phyloP scores from a whole-genome alignment of 2,329 filamentous ascomycete species.

The Hortaea sp. region DNA sequence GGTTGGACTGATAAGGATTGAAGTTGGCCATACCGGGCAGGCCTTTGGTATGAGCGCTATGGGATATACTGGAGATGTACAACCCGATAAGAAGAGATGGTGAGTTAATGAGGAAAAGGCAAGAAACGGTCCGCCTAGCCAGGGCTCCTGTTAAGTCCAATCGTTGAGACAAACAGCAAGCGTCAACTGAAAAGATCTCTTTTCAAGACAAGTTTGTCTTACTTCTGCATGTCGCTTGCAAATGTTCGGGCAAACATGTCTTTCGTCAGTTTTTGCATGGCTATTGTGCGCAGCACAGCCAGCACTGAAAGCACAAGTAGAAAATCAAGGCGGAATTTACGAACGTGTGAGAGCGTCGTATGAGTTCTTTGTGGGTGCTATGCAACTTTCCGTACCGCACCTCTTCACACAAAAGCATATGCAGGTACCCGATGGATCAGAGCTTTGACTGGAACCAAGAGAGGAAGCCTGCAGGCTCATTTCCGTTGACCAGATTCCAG shows the following conservation, averaged over 20 bases:
- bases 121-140: neutral
- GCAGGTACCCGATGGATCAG: slow-evolving; percentile 7
- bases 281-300: too few species aligned
- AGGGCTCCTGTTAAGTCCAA: neutral
- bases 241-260: neutral
- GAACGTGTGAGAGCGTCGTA: too few species aligned
- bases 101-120: neutral
- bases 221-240: neutral
- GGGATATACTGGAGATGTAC: neutral
- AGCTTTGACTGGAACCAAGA: slow-evolving; percentile 17
- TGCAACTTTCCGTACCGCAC: too few species aligned
- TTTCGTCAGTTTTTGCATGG: too few species aligned
- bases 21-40: neutral
- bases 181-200: neutral
- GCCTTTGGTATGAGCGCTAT: too few species aligned
- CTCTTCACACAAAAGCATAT: neutral
- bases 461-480: slow-evolving; percentile 10
- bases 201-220: neutral
- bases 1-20: neutral
- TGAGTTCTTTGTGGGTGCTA: too few species aligned
- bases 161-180: slow-evolving; percentile 3
- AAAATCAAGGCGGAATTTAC: too few species aligned
- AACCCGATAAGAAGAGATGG: neutral
- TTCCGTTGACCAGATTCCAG: slow-evolving; percentile 34
- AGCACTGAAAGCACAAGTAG: too few species aligned